Base-by-base conservation (phyloP, 2,329 filamentous ascomycete genomes). In the Alternaria infectoria region DNA sequence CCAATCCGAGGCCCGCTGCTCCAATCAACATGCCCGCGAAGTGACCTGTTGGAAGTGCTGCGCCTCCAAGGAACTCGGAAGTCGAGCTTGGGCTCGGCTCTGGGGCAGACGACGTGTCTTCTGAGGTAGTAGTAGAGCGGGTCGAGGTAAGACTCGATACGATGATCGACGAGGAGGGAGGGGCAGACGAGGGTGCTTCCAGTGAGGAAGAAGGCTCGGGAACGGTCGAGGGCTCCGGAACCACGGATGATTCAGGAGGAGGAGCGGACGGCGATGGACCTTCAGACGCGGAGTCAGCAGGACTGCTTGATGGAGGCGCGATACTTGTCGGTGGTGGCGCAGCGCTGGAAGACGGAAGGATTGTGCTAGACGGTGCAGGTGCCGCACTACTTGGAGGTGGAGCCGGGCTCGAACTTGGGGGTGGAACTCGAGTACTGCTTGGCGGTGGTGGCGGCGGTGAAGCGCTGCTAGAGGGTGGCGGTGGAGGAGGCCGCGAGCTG, bases 1-100 rank as follows among this genome's bases (percentile, higher is more conserved):
- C 73, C 9, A 75, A 21, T 4, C 73, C 73, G 23, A 76, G 9
- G 13, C 71, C 73, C 7, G 70, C 72, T 15, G 71, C 73, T 19
- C 74, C 73, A 49, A 75, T 52, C 3, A 75, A 40, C 57, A 69
- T 67, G 1, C 70, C 69, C 10, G 68, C 72, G 11, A 73, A 57
- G 11, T 66, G 54, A 10, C 62, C 67, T 10, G 64, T 67, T 5
- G 64, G 67, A 12, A 59, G 50, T 0, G 64, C 69, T 4, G 69
- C 74, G 10, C 66, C 73, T 15, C 63, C 70, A 19, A 69, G 69
- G 21, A 65, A 70, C 26, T 61, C 43, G n/a, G 57, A 28, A 15
- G 57, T 40, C 12, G 52, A 45, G 49, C 65, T 68, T 17, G 26
- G 26, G 9, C 51, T 67, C 6, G 66, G 49, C 17, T 52, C 59